Evolutionary conservation across 495 filamentous ascomycete species (phyloP), one percentile per base, ranked within the genome.

Genomic region (Evernia prunastri): DNA sequence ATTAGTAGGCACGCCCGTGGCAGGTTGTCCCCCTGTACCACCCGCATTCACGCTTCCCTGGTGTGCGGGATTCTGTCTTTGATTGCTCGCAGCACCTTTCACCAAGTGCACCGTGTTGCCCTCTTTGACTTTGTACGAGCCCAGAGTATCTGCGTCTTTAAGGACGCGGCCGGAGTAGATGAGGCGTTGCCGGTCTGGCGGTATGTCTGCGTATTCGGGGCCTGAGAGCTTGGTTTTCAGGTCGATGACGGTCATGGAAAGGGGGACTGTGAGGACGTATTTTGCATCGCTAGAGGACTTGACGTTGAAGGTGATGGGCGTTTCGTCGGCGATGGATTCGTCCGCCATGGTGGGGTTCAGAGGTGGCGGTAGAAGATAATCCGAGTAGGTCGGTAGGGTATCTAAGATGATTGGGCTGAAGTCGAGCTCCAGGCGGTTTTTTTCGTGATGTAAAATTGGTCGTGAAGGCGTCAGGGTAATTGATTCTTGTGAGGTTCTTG

Each of bases 101-200:
- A 99, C 95, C 70, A 99, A 81, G 74, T 99, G 95, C 64, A 97
- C 85, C 12, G 94, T 97, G 71, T 97, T 91, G n/a, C 90, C 88
- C 62, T 90, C 84, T 76, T 97, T 96, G 75, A 99, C 90, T 77
- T 96, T 99, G 77, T 95, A 96, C 31, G 85, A 82, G 60, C 80
- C 85, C 51, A 99, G 75, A 0, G 88, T 88, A 66, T 97, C 92
- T 47, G 85, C 84, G 72, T 99, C 90, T 77, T 97, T 99, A 76
- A 99, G 82, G 27, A 99, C 92, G 64, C 92, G 86, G 35, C 95
- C 95, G 10, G 93, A 97, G 76, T 97, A 97, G 75, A 99, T 99
- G 67, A 99, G 80, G 53, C 95, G 90, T 75, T 96, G 92, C 57
- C 89, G 84, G 67, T 93, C 94, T 35, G 86, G 81, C 1, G 93